Percentiles rank a stretch among this genome's conserved stretches.
Evolutionary conservation across 768 basidiomycete species (phyloP).

Genomic region (Collybia mongolica): DNA sequence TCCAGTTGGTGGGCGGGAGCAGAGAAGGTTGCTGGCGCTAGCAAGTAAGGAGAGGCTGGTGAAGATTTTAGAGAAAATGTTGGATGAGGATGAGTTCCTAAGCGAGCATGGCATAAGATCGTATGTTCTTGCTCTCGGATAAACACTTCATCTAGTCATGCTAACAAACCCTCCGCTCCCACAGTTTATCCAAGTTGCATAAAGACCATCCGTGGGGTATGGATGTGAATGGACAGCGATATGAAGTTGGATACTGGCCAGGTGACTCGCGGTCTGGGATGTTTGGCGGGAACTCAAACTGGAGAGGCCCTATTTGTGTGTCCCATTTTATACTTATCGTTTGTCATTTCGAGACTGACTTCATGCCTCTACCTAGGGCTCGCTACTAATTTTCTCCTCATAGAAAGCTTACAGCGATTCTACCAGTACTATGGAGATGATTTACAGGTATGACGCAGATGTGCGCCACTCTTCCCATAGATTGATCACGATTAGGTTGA

Average conservation of each 20-base stretch:
- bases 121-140: slow-evolving; percentile 42
- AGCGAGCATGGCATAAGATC: slow-evolving; percentile 96
- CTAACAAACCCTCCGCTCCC: not conserved
- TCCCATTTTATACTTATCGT: not conserved
- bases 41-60: slow-evolving; percentile 90
- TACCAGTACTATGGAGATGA: slow-evolving; percentile 97
- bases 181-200: slow-evolving; percentile 85
- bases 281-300: slow-evolving; percentile 99
- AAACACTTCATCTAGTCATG: not conserved
- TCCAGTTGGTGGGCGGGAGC: slow-evolving; percentile 65
- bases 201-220: slow-evolving; percentile 94
- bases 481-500: slow-evolving; percentile 56
- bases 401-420: slow-evolving; percentile 95
- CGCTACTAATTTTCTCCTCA: slow-evolving; percentile 93
- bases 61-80: slow-evolving; percentile 91
- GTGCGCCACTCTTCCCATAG: not conserved
- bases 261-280: slow-evolving; percentile 96
- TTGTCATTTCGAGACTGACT: not conserved
- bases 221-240: slow-evolving; percentile 87
- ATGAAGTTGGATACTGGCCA: slow-evolving; percentile 97
- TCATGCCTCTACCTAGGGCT: slow-evolving; percentile 57
- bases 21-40: slow-evolving; percentile 85
- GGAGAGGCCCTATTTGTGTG: slow-evolving; percentile 89
- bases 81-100: slow-evolving; percentile 96
- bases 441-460: slow-evolving; percentile 48